A percentile compares a stretch with the other conserved stretches of the same genome.
Conservation (phyloP, 208 protist genomes). For the Wallacemonas collosoma region DNA sequence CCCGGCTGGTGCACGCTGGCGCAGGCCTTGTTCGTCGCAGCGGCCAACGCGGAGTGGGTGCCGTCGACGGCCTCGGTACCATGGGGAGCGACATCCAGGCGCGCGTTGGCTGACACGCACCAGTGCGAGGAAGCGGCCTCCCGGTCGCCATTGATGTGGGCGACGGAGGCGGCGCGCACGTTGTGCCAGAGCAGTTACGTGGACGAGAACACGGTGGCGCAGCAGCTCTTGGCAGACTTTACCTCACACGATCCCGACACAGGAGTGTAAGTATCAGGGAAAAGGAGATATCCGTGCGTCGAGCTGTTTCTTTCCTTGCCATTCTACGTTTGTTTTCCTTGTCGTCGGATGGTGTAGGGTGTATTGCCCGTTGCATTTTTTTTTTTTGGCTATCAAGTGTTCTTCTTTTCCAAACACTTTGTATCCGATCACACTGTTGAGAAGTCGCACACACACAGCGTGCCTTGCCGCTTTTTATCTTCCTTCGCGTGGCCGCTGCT, state of each 20-base stretch:
- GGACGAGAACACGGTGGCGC: neutral
- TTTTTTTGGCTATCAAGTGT: too few species aligned
- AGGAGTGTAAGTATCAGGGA: neutral
- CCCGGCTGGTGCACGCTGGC: conserved; percentile 13
- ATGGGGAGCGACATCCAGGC: too few species aligned
- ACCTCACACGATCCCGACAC: conserved; percentile 13
- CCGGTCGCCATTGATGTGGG: neutral
- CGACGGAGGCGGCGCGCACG: conserved; percentile 4
- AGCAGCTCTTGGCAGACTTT: conserved; percentile 7
- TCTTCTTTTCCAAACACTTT: too few species aligned
- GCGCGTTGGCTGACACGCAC: neutral
- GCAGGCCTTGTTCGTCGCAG: neutral
- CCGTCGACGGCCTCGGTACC: too few species aligned
- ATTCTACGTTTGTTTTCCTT: too few species aligned
- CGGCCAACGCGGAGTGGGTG: conserved; percentile 7
- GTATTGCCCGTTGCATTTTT: too few species aligned
- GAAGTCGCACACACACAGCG: too few species aligned
- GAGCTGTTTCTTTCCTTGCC: neutral
- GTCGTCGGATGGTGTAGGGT: too few species aligned
- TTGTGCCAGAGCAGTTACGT: neutral
- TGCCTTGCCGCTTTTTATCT: too few species aligned
- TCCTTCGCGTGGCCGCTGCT: too few species aligned
- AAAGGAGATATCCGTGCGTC: neutral
- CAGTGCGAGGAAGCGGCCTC: neutral
- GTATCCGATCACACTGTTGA: too few species aligned